Conservation (phyloP, 306 rosid genomes). For the Prunus mongolica region DNA sequence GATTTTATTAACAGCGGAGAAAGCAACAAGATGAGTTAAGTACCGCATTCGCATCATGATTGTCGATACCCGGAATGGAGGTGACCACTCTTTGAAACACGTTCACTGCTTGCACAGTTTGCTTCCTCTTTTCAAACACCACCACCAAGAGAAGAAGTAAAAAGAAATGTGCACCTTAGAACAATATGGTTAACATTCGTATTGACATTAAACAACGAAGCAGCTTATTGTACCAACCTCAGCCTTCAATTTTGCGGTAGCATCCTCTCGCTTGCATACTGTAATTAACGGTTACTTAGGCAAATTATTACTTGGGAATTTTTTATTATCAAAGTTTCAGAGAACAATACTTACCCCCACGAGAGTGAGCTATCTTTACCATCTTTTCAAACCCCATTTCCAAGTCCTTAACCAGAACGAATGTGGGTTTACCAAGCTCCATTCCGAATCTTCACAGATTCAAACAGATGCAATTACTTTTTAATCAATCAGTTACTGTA, state of each 20-base stretch:
- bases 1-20: neutral
- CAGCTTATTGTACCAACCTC: conserved; percentile 51
- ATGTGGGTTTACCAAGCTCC: conserved; percentile 85
- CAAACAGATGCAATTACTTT: conserved; percentile 2
- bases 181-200: neutral
- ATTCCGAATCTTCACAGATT: conserved; percentile 48
- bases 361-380: conserved; percentile 78
- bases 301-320: conserved; percentile 6
- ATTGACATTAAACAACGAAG: neutral
- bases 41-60: conserved; percentile 88
- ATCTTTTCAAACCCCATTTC: conserved; percentile 98
- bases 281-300: conserved; percentile 23
- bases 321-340: neutral
- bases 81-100: conserved; percentile 66
- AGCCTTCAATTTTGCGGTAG: conserved; percentile 56
- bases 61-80: conserved; percentile 70
- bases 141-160: conserved; percentile 5
- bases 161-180: neutral
- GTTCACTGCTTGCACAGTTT: conserved; percentile 65
- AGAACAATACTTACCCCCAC: conserved; percentile 58
- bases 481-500: neutral
- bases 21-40: neutral
- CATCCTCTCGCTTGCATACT: conserved; percentile 77
- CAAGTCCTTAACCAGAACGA: conserved; percentile 74
- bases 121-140: conserved; percentile 61